Evolutionary conservation across 2,329 filamentous ascomycete species (phyloP).

Genomic region (Phoma sp.): DNA sequence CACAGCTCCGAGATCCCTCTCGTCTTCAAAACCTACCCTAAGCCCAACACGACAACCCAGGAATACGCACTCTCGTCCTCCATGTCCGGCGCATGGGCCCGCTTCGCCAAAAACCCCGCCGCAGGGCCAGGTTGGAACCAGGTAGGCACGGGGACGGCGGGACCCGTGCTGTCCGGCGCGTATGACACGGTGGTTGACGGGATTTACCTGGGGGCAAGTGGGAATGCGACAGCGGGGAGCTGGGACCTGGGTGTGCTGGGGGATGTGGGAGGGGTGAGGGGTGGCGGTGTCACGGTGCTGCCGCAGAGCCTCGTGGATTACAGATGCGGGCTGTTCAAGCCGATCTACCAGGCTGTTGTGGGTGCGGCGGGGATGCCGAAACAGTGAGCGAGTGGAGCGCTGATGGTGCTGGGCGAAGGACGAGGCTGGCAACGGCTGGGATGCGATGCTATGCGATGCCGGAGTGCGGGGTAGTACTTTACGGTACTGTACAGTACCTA

Average conservation of each 20-base stretch:
- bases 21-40: constrained; percentile 31
- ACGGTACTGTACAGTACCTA: no score
- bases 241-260: constrained; percentile 28
- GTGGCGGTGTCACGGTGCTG: constrained; percentile 24
- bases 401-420: no score
- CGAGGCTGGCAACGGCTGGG: not conserved
- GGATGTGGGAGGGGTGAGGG: constrained; percentile 23
- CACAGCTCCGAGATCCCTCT: constrained; percentile 33
- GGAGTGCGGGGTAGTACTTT: constrained; percentile 12
- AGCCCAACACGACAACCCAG: constrained; percentile 24
- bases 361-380: constrained; percentile 21
- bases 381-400: not conserved
- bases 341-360: constrained; percentile 23
- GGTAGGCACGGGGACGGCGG: constrained; percentile 23
- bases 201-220: constrained; percentile 5
- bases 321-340: constrained; percentile 23
- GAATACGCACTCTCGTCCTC: constrained; percentile 25
- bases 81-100: constrained; percentile 35
- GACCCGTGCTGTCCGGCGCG: constrained; percentile 19
- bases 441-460: not conserved
- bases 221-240: constrained; percentile 12
- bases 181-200: constrained; percentile 18
- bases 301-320: constrained; percentile 23
- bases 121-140: constrained; percentile 34
- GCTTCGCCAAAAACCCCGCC: constrained; percentile 35